Base-by-base conservation (phyloP, 1,139 yeast genomes). In the Blastobotrys apis region DNA sequence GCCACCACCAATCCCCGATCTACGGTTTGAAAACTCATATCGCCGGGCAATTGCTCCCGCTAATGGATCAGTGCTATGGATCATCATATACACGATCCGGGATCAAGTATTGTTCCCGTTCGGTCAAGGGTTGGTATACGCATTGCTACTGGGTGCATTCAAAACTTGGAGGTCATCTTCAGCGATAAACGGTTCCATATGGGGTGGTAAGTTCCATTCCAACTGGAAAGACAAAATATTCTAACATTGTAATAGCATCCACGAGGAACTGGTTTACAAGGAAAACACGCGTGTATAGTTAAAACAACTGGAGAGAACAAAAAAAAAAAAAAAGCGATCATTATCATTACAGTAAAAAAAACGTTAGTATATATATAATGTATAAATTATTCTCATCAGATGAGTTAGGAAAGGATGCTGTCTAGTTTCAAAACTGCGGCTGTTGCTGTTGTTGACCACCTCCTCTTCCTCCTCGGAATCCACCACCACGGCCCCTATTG, bases 121-220 rank as follows among this genome's bases (percentile, higher is more conserved):
- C 4, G 54, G 72, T 1, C 85, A 80, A 52, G 85, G 85, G 5
- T 65, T 77, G 17, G 50, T 69, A 12, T 70, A 75, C 69, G 70
- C 79, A 1, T 50, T 71, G 2, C 51, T 69, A 0, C 49, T 75
- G 22, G 56, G 74, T 12, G 58, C 69, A 1, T 49, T 69, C 25
- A 66, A 59, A 44, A 75, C 80, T 0, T 71, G 78, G 72, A 37
- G 51, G 8, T 12, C 43, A 13, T 36, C 47, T 3, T 55, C 57
- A 1, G 44, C 54, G 1, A 15, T 33, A 5, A 53, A 43, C 32
- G 63, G 63, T n/a, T 35, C 48, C 17, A 33, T 37, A 17, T 56
- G 57, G 59, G 74, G 74, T 2, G 38, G 60, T 54, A 50, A 47
- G 59, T 51, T 20, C 13, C 21, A 34, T 3, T 23, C 22, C 19